These are phyloP conservation scores for Neopestalotiopsis sp. DNA, from an alignment of 2,329 filamentous ascomycete genomes.

Conservation along the genomic window DNA sequence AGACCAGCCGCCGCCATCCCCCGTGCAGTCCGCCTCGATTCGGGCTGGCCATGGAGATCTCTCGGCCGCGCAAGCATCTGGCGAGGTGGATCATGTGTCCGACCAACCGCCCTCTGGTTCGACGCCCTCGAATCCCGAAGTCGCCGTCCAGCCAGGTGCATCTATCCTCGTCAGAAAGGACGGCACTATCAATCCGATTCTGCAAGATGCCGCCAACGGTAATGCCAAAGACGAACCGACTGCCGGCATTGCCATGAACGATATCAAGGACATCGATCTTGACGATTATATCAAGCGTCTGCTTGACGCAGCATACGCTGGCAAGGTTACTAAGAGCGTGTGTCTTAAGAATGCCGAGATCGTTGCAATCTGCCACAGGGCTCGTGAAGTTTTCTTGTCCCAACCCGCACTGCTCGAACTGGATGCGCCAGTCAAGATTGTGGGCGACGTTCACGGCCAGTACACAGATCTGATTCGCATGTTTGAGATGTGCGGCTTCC, in stretches of 20 bases:
- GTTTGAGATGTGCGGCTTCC: slow-evolving; percentile 99
- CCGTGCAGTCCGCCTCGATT: slow-evolving; percentile 77
- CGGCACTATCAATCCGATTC: slow-evolving; percentile 70
- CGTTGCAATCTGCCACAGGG: slow-evolving; percentile 87
- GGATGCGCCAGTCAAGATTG: slow-evolving; percentile 94
- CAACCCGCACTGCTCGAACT: slow-evolving; percentile 93
- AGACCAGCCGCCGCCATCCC: slow-evolving; percentile 77
- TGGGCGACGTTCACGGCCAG: slow-evolving; percentile 95
- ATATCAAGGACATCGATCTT: slow-evolving; percentile 89
- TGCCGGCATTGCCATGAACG: slow-evolving; percentile 77
- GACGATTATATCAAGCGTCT: slow-evolving; percentile 97
- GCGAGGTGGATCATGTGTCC: slow-evolving; percentile 93
- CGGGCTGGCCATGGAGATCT: slow-evolving; percentile 79
- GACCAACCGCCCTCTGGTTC: slow-evolving; percentile 80
- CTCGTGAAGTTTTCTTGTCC: slow-evolving; percentile 85
- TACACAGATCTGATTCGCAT: slow-evolving; percentile 95
- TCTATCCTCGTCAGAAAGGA: slow-evolving; percentile 89
- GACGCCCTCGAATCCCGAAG: slow-evolving; percentile 60
- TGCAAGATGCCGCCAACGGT: slow-evolving; percentile 47
- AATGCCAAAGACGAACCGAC: slow-evolving; percentile 48
- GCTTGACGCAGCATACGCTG: slow-evolving; percentile 91
- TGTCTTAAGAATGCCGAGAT: slow-evolving; percentile 98
- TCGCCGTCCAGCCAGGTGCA: slow-evolving; percentile 74
- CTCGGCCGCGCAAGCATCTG: slow-evolving; percentile 78
- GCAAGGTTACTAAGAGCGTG: slow-evolving; percentile 96